A percentile compares a stretch with the other conserved stretches of the same genome.
phyloP scores from a whole-genome alignment of 306 rosid genomes.

The Pyrus bretschneideri region DNA sequence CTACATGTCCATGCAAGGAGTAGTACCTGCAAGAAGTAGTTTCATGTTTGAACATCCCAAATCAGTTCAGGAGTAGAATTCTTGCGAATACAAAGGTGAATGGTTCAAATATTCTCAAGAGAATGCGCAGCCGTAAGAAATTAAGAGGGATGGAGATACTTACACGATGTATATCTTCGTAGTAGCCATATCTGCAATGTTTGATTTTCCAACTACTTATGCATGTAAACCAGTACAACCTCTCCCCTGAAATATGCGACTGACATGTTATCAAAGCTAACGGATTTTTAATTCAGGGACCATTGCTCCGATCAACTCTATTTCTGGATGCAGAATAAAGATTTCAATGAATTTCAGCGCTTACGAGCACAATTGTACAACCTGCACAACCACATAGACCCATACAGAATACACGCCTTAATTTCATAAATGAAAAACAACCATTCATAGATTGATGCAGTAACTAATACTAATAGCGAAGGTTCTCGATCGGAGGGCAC shows the following conservation, averaged over 20 bases:
- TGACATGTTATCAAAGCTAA: background rate
- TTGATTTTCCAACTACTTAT: slow-evolving; percentile 14
- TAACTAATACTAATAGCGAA: background rate
- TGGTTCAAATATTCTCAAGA: background rate
- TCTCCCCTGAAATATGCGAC: background rate
- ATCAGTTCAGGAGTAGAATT: background rate
- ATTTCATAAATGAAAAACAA: no score
- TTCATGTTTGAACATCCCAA: background rate
- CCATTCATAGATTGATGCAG: no score
- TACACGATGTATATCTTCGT: slow-evolving; percentile 77
- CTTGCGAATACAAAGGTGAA: background rate
- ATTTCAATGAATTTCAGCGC: background rate
- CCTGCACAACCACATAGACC: background rate
- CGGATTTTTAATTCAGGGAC: no score
- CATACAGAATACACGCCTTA: no score
- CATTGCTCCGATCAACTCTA: no score
- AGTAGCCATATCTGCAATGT: slow-evolving; percentile 36
- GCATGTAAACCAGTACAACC: background rate
- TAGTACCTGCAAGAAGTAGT: slow-evolving; percentile 48
- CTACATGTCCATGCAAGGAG: slow-evolving; percentile 83
- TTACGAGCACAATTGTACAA: background rate
- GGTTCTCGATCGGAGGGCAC: background rate
- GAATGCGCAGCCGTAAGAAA: background rate
- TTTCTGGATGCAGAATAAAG: background rate
- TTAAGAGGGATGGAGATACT: slow-evolving; percentile 17